Percentiles rank a stretch among this genome's conserved stretches.
phyloP scores from a whole-genome alignment of 306 rosid genomes.

The Quercus agrifolia region DNA sequence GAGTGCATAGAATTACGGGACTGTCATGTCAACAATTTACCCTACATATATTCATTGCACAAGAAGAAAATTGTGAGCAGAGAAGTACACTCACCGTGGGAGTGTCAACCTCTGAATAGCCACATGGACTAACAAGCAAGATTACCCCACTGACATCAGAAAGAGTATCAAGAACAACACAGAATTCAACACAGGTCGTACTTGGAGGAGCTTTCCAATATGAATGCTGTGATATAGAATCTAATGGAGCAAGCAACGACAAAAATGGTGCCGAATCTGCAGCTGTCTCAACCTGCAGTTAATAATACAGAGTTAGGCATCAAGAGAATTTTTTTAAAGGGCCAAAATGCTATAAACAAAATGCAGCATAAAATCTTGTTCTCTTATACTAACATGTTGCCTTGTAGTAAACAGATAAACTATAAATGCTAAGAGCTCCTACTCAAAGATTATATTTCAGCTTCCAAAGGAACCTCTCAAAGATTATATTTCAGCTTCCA shows the following conservation, averaged over 20 bases:
- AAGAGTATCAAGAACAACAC: constrained; percentile 66
- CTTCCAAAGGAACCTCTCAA: not conserved
- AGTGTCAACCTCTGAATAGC: constrained; percentile 82
- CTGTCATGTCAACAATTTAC: not conserved
- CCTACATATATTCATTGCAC: constrained; percentile 13
- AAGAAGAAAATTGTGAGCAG: constrained; percentile 13
- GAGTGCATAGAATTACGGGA: not conserved
- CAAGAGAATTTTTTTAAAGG: not conserved
- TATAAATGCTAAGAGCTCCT: not conserved
- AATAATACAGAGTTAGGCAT: constrained; percentile 15
- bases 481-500: not conserved
- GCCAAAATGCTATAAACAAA: not conserved
- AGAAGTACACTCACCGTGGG: constrained; percentile 68
- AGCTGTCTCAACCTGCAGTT: constrained; percentile 80
- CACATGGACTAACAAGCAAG: constrained; percentile 86
- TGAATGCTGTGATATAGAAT: constrained; percentile 52
- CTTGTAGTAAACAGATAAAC: not conserved
- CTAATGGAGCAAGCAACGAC: constrained; percentile 84
- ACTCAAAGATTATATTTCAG: not conserved
- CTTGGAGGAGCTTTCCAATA: constrained; percentile 95
- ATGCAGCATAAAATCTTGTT: not conserved
- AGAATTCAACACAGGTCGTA: constrained; percentile 66
- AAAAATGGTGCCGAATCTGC: constrained; percentile 74
- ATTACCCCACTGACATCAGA: constrained; percentile 91
- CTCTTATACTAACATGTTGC: not conserved